Conservation (phyloP, 305 asterid genomes). For the Caryopteris hybrid region DNA sequence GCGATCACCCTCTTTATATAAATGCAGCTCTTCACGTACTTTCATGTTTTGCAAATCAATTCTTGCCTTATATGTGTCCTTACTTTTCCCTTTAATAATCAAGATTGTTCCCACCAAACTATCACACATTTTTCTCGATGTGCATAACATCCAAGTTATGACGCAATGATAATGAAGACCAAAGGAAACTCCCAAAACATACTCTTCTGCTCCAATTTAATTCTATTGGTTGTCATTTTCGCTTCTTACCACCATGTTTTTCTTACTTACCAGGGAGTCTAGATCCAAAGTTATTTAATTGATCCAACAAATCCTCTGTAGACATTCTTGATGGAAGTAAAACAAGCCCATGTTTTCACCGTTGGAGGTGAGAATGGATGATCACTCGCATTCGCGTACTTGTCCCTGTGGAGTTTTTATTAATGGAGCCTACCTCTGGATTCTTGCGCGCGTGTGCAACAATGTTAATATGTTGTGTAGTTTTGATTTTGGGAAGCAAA, state of each 20-base stretch:
- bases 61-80: background rate
- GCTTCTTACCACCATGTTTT: background rate
- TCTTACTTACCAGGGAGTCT: background rate
- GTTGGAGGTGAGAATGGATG: too few relatives aligned
- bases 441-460: too few relatives aligned
- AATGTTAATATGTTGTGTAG: too few relatives aligned
- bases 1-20: background rate
- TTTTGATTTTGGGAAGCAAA: too few relatives aligned
- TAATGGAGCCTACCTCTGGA: too few relatives aligned
- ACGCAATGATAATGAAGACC: background rate
- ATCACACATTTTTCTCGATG: background rate
- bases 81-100: background rate
- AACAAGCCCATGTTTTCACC: too few relatives aligned
- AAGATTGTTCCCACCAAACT: background rate
- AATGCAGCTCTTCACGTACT: background rate
- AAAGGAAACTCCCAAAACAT: background rate
- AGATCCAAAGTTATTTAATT: too few relatives aligned
- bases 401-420: too few relatives aligned
- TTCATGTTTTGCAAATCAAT: background rate
- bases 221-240: background rate
- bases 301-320: too few relatives aligned
- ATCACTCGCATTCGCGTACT: too few relatives aligned
- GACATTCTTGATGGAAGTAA: too few relatives aligned
- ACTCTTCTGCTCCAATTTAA: background rate
- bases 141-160: background rate